phyloP scores from a whole-genome alignment of 805 yeast genomes.

The Teunomyces tritomae region DNA sequence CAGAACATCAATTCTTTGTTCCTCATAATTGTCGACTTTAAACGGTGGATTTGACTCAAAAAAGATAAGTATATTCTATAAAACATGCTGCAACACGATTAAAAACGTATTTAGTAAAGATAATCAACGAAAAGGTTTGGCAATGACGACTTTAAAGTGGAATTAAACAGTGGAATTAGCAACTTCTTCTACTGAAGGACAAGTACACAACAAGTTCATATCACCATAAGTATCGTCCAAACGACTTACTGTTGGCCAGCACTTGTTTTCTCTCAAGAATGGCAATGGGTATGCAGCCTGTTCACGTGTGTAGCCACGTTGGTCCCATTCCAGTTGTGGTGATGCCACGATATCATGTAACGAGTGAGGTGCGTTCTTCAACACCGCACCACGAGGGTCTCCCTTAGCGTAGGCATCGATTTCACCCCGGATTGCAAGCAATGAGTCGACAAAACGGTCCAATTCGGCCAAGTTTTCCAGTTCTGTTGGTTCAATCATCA shows the following conservation, averaged over 20 bases:
- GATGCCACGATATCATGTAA: conserved; percentile 70
- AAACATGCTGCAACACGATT: too few relatives aligned
- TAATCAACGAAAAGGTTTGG: too few relatives aligned
- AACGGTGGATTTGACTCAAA: too few relatives aligned
- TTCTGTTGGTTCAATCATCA: conserved; percentile 98
- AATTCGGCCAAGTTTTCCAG: conserved; percentile 85
- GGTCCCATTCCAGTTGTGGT: conserved; percentile 65
- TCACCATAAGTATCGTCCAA: conserved; percentile 96
- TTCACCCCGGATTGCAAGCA: conserved; percentile 80
- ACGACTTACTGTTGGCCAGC: conserved; percentile 95
- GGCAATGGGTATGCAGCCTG: conserved; percentile 90
- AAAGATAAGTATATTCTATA: too few relatives aligned
- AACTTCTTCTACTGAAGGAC: conserved; percentile 81
- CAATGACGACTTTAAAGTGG: too few relatives aligned
- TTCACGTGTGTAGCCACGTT: conserved; percentile 86
- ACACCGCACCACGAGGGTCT: conserved; percentile 61
- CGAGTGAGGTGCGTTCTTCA: conserved; percentile 92
- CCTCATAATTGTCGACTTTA: too few relatives aligned
- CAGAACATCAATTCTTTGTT: too few relatives aligned
- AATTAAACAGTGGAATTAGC: conserved; percentile 27
- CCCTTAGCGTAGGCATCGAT: conserved; percentile 70
- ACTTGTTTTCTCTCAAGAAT: conserved; percentile 69
- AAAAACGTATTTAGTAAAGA: too few relatives aligned
- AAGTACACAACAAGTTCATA: conserved; percentile 86
- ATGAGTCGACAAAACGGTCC: conserved; percentile 85